Evolutionary conservation across 83 land plant genomes (phyloP), one percentile per base, ranked within the genome.

Genomic region (Diphasiastrum complanatum): DNA sequence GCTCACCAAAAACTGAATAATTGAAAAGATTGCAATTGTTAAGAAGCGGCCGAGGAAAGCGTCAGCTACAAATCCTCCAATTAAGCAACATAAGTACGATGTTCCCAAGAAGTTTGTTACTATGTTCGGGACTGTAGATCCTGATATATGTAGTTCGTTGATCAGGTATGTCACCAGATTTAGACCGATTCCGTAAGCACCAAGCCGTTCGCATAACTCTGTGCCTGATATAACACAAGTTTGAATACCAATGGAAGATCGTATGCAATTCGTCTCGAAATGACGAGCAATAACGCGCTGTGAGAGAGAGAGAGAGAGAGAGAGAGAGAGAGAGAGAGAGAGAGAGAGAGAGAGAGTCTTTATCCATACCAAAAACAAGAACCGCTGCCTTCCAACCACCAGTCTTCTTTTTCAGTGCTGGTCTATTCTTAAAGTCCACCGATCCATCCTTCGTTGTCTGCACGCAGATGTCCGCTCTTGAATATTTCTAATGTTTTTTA

Each of bases 11-110:
- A 55, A 27, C 6, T 55, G 27, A 11, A 55, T 55, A 35, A 27
- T 16, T 14, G 27, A 18, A 27, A 27, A 55, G 35, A 32, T 14
- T 55, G 59, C 59, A 20, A 27, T 27, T 20, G 59, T 55, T 35
- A 16, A 27, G 0, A 55, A 55, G 14, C 59, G 20, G 8, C 59
- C 59, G 0, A 55, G 34, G 19, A 16, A 27, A 27, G 59, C 59
- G 19, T 55, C 59, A 6, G 28, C 59, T 11, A 55, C 16, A 55
- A 55, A 55, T 12, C 59, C 59, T 26, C 59, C 59, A 27, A 55
- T 55, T 27, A 55, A 32, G 31, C 28, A 55, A 10, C 28, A 20
- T 30, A 55, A 20, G 35, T 55, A 55, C 26, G 59, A 55, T 27
- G 59, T 55, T 27, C 59, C 59, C 26, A 55, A 14, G n/a, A 20